Evolutionary conservation across 768 basidiomycete species (phyloP).

Genomic region (Suillus paluster): DNA sequence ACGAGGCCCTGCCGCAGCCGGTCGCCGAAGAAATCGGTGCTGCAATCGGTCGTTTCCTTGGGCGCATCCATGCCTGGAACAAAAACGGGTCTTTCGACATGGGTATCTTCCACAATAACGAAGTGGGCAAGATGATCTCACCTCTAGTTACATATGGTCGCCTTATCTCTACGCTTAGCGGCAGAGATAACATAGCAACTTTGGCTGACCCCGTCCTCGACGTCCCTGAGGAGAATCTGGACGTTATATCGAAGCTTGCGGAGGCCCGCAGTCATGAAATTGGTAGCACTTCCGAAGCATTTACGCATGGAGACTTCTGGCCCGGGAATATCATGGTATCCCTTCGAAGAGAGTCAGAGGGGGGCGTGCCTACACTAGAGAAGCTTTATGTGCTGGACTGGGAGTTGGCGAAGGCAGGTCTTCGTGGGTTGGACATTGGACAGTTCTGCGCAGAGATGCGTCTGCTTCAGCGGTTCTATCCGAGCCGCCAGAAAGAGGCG

Average conservation of each 20-base stretch:
- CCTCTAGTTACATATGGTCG: constrained; percentile 49
- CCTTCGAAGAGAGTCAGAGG: constrained; percentile 33
- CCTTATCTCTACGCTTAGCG: constrained; percentile 44
- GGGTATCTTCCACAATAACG: constrained; percentile 44
- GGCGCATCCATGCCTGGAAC: constrained; percentile 53
- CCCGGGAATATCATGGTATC: constrained; percentile 66
- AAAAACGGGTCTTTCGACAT: constrained; percentile 32
- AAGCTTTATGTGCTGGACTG: constrained; percentile 62
- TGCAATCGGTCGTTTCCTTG: constrained; percentile 60
- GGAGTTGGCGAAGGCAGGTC: constrained; percentile 64
- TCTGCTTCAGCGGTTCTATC: constrained; percentile 51
- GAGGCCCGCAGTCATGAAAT: constrained; percentile 37
- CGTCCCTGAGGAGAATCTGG: constrained; percentile 41
- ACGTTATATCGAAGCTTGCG: constrained; percentile 37
- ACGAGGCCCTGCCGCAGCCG: constrained; percentile 32
- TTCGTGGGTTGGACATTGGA: constrained; percentile 61
- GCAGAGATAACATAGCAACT: constrained; percentile 34
- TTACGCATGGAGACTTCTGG: constrained; percentile 68
- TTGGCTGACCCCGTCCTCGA: constrained; percentile 48
- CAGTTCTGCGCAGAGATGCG: constrained; percentile 68
- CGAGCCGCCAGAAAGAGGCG: constrained; percentile 41
- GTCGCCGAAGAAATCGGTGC: constrained; percentile 51
- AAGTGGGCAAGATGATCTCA: constrained; percentile 45
- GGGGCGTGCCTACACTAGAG: constrained; percentile 34
- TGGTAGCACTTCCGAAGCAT: constrained; percentile 30